These are phyloP conservation scores for Heliamphora pulchella DNA, from an alignment of 179 eudicot genomes.

Conservation along the genomic window DNA sequence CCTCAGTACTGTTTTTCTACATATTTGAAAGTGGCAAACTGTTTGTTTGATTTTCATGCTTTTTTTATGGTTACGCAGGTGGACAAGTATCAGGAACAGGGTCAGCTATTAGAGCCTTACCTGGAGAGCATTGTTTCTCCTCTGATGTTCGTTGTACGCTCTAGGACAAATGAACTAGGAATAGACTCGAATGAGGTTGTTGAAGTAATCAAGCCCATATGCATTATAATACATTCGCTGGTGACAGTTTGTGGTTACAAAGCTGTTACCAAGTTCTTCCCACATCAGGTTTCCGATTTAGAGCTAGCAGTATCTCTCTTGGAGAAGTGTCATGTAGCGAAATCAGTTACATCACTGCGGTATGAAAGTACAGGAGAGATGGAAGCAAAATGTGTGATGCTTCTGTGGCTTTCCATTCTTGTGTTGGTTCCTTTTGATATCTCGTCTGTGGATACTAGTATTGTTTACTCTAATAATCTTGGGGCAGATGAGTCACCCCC, in stretches of 20 bases:
- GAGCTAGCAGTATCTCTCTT: constrained; percentile 90
- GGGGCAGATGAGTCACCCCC: constrained; percentile 68
- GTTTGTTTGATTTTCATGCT: neutral
- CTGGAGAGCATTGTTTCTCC: constrained; percentile 88
- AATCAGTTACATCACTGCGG: constrained; percentile 53
- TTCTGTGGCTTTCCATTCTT: constrained; percentile 88
- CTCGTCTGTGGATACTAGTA: constrained; percentile 88
- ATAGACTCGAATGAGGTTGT: constrained; percentile 55
- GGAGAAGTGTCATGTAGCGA: constrained; percentile 62
- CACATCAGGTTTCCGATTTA: constrained; percentile 95
- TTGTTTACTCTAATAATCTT: constrained; percentile 31
- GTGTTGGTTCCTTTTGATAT: constrained; percentile 95
- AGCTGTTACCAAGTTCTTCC: constrained; percentile 87
- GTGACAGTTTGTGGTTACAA: constrained; percentile 97
- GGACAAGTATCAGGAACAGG: constrained; percentile 96
- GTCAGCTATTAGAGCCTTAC: constrained; percentile 87
- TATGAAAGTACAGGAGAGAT: constrained; percentile 98
- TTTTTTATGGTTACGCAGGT: constrained; percentile 37
- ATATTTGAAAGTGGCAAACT: neutral
- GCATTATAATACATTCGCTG: constrained; percentile 68
- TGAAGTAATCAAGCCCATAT: constrained; percentile 70
- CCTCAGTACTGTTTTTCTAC: neutral
- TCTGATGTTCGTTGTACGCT: constrained; percentile 71
- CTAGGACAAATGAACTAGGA: constrained; percentile 55
- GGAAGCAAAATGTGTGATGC: constrained; percentile 83